Evolutionary conservation across 768 basidiomycete genomes (phyloP), one percentile per base, ranked within the genome.

Genomic region (Boletus sensibilis): DNA sequence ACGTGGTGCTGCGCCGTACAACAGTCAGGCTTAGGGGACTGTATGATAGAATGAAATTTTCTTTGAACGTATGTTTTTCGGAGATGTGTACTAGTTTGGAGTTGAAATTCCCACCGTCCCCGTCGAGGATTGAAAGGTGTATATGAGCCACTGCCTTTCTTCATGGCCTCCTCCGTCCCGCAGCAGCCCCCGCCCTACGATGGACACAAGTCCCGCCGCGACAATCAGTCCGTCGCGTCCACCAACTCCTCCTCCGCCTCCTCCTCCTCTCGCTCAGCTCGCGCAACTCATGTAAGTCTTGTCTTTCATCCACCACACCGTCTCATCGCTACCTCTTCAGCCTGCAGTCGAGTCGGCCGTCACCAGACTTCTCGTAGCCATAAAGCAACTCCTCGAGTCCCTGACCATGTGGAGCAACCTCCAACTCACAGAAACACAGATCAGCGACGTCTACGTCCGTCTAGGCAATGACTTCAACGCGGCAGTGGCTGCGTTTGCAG

Each of bases 381-480:
- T 98, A 61, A 96, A 98, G 70, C 85, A 91, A 59, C 84, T 99
- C n/a, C 80, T 99, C 37, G 94, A 97, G 69, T 81, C 90, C 1
- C 79, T 97, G 53, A 92, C 90, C 7, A 76, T 82, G 75, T 97
- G 94, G 94, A 91, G 90, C 71, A 78, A 78, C 56, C 73, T 82
- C 57, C 79, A 84, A 64, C 80, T 89, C 64, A 78, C 84, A 54
- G 94, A 96, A 68, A 75, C 72, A 41, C 79, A 90, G 62, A 94
- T 99, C 68, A 97, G 94, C 79, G 93, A 98, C 72, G 91, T 97
- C 52, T 99, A 99, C 73, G 97, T 99, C 52, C 84, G 86, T 52
- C 79, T 99, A 23, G 97, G 97, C 23, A 98, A 98, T 73, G 95
- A 97, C 69, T 98, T 99, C 78, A 98, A 98, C 68, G 83, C 85